phyloP scores from a whole-genome alignment of 352 stramenopile genomes.

The Pythium sp. region DNA sequence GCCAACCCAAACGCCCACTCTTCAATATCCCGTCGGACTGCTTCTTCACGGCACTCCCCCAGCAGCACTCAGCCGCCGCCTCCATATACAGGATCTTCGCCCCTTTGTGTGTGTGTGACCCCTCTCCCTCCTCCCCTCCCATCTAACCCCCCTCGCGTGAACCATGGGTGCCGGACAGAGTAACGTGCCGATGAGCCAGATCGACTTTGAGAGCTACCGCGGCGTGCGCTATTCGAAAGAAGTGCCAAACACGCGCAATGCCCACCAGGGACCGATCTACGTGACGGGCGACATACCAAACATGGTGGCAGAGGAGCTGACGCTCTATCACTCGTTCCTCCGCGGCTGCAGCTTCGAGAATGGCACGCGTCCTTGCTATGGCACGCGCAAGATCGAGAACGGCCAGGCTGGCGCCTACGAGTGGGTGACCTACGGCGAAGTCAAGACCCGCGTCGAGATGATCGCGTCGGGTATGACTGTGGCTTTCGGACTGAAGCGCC shows the following conservation, averaged over 20 bases:
- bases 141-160: not conserved
- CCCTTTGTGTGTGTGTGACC: not conserved
- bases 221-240: conserved; percentile 27
- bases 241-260: conserved; percentile 22
- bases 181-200: conserved; percentile 42
- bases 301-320: conserved; percentile 15
- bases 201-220: conserved; percentile 43
- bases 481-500: conserved; percentile 34
- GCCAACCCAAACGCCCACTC: not conserved
- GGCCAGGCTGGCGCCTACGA: conserved; percentile 42
- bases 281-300: conserved; percentile 8
- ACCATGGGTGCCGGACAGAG: conserved; percentile 47
- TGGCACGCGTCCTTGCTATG: conserved; percentile 32
- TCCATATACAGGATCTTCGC: not conserved
- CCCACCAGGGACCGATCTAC: conserved; percentile 22
- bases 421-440: conserved; percentile 58
- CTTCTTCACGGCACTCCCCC: not conserved
- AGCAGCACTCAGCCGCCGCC: not conserved
- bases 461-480: conserved; percentile 38
- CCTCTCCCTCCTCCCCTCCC: not conserved
- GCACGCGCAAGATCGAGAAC: conserved; percentile 41
- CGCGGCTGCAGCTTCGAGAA: conserved; percentile 8
- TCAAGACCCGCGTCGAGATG: conserved; percentile 35
- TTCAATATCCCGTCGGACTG: conserved; percentile 1
- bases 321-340: conserved; percentile 24